Base-by-base conservation (phyloP, 192 early-diverging fungal genomes). In the Obelidium mucronatum region DNA sequence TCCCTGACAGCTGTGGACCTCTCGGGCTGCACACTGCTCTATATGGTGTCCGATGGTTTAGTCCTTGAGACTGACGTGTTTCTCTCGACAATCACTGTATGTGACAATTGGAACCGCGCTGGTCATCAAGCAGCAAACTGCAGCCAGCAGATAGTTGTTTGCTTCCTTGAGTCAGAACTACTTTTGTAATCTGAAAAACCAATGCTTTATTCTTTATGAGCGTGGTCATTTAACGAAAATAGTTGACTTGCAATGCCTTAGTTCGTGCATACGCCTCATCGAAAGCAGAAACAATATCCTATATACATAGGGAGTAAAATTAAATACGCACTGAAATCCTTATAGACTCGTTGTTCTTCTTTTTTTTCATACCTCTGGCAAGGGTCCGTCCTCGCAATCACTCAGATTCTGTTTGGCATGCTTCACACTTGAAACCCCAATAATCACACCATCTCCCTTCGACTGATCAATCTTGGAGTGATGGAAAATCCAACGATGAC, bases 341-440 rank as follows among this genome's bases (percentile, higher is more conserved):
- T n/a, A n/a, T n/a, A n/a, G n/a, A n/a, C n/a, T n/a, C n/a, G n/a
- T n/a, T n/a, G n/a, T n/a, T n/a, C n/a, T n/a, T n/a, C n/a, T n/a
- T n/a, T n/a, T n/a, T n/a, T n/a, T n/a, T n/a, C n/a, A n/a, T n/a
- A 64, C 81, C 17, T 79, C 77, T 15, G 89, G 88, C 39, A 91
- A 67, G 3, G 87, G 83, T 19, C 83, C 83, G 52, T 85, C 79
- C 40, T 87, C 80, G 70, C 82, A 80, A 0, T 79, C 84, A 3
- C 80, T 79, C 36, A 91, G 69, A 54, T 87, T 90, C 36, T 84
- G 61, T 8, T 75, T 37, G 3, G 79, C 84, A 33, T 86, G 85
- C 26, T 73, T 73, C 30, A 83, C 61, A 0, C 78, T 82, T 19
- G 78, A 79, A 22, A 76, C 82, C 2, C 85, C 85, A 55, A 83